Conservation (phyloP, 1,284 basidiomycete genomes). For the Tylopilus sp. region DNA sequence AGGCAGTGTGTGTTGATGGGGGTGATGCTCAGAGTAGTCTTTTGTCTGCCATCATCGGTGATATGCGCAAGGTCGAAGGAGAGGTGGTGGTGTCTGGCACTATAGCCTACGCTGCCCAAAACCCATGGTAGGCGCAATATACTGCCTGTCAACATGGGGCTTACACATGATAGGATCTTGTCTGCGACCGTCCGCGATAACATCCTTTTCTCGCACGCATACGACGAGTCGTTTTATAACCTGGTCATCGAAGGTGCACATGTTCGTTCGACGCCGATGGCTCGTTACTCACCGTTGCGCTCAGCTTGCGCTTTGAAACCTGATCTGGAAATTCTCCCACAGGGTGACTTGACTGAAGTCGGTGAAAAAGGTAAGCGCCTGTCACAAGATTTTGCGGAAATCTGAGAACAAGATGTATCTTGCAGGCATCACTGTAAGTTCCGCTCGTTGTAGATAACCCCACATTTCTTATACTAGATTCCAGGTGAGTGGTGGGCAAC, state of each 20-base stretch:
- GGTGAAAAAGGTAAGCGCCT: slow-evolving; percentile 46
- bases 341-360: slow-evolving; percentile 75
- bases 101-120: slow-evolving; percentile 88
- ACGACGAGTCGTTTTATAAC: slow-evolving; percentile 75
- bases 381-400: slow-evolving; percentile 32
- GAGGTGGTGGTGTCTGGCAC: slow-evolving; percentile 67
- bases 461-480: slow-evolving; percentile 4
- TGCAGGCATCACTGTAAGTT: slow-evolving; percentile 31
- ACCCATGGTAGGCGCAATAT: slow-evolving; percentile 63
- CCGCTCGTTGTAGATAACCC: not conserved
- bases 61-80: slow-evolving; percentile 81
- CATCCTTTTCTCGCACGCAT: slow-evolving; percentile 87
- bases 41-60: slow-evolving; percentile 78
- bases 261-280: not conserved
- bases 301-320: slow-evolving; percentile 81
- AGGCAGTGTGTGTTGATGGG: not conserved
- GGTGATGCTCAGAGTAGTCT: slow-evolving; percentile 53
- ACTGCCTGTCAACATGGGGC: not conserved
- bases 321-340: slow-evolving; percentile 72
- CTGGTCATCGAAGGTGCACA: slow-evolving; percentile 67
- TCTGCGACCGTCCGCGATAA: slow-evolving; percentile 84
- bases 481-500: slow-evolving; percentile 54
- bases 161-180: slow-evolving; percentile 58
- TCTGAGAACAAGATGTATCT: slow-evolving; percentile 16
- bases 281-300: not conserved